phyloP scores from a whole-genome alignment of 2,329 filamentous ascomycete species.

The Leptographium wingfieldii region DNA sequence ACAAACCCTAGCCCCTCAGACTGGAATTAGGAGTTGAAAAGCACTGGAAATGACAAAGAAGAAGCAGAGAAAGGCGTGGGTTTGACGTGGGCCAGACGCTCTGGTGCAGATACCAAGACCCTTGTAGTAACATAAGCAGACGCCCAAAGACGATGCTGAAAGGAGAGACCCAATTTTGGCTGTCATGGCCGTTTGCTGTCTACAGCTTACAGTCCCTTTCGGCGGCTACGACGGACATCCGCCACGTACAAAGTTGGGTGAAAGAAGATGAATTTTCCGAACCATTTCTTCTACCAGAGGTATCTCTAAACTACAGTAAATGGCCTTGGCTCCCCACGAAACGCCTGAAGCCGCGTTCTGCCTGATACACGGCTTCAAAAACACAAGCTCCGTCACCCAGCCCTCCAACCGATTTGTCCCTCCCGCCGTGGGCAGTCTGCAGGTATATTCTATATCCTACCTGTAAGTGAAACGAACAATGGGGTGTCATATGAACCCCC shows the following conservation, averaged over 20 bases:
- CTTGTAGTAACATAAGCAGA: too few relatives aligned
- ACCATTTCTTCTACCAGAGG: not conserved
- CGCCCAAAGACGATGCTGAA: too few relatives aligned
- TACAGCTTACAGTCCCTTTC: not conserved
- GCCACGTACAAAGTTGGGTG: not conserved
- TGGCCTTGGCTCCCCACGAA: not conserved
- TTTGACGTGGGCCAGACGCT: not conserved
- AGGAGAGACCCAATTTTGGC: not conserved
- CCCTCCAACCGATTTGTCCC: not conserved
- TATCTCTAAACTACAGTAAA: not conserved
- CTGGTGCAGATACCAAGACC: too few relatives aligned
- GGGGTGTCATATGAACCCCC: not conserved
- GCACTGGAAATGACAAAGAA: not conserved
- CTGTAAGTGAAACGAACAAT: not conserved
- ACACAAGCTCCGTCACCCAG: not conserved
- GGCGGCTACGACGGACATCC: not conserved
- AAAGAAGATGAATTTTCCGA: not conserved
- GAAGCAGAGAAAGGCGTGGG: not conserved
- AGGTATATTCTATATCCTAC: not conserved
- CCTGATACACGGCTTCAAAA: not conserved
- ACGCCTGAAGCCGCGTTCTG: not conserved
- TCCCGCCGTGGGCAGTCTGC: not conserved
- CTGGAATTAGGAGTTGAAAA: not conserved
- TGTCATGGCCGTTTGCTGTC: not conserved
- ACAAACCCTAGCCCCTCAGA: not conserved